Evolutionary conservation across 352 stramenopile genomes (phyloP).

Genomic region (Pythium sp.): DNA sequence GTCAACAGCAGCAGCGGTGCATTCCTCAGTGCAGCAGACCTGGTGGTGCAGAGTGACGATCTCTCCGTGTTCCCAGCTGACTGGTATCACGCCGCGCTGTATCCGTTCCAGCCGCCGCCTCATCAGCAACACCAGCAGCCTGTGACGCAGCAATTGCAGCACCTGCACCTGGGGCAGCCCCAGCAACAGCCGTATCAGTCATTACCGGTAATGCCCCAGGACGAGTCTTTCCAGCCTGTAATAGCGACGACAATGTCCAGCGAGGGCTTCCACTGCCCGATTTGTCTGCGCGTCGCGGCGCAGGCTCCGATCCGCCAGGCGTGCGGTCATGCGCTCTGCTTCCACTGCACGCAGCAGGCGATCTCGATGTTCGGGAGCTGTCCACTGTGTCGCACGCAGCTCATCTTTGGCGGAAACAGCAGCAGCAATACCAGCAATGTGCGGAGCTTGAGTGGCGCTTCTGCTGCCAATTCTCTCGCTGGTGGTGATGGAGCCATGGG

Average conservation of each 20-base stretch:
- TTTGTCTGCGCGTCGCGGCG: constrained; percentile 36
- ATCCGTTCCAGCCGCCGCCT: background rate
- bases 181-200: constrained; percentile 30
- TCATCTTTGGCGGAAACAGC: constrained; percentile 29
- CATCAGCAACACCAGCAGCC: background rate
- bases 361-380: constrained; percentile 36
- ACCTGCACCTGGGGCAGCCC: background rate
- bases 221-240: constrained; percentile 8
- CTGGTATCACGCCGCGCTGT: constrained; percentile 5
- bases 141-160: constrained; percentile 7
- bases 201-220: background rate
- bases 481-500: constrained; percentile 1
- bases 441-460: background rate
- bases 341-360: constrained; percentile 49
- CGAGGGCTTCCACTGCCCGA: constrained; percentile 34
- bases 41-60: constrained; percentile 11
- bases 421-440: background rate
- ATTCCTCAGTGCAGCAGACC: background rate
- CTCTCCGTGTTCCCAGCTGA: constrained; percentile 4
- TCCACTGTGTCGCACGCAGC: constrained; percentile 47
- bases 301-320: constrained; percentile 42
- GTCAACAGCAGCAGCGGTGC: background rate
- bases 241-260: background rate
- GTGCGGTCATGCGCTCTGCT: constrained; percentile 54
- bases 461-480: background rate